These are phyloP conservation scores for Prunus dulcis DNA, from an alignment of 306 rosid species.

Conservation along the genomic window DNA sequence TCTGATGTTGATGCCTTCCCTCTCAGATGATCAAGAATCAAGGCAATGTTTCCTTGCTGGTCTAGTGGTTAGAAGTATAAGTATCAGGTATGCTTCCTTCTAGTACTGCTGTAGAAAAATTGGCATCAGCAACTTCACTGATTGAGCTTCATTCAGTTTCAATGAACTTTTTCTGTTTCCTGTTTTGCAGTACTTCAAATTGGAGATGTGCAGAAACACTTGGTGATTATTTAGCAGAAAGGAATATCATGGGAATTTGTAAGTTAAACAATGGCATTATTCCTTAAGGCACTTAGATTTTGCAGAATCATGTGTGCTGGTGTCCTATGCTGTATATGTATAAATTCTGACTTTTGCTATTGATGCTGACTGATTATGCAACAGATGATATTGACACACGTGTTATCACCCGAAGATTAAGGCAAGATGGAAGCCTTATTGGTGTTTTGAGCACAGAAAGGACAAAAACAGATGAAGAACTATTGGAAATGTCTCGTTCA, in stretches of 20 bases:
- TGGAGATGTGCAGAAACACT: conserved; percentile 75
- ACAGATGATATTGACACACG: conserved; percentile 96
- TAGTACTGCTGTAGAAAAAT: not conserved
- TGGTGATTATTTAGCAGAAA: conserved; percentile 68
- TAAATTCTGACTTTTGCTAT: conserved; percentile 10
- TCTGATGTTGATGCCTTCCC: not conserved
- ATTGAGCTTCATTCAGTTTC: conserved; percentile 9
- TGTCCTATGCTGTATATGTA: not conserved
- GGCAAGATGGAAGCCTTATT: conserved; percentile 93
- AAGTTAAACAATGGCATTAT: conserved; percentile 32
- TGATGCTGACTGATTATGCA: conserved; percentile 27
- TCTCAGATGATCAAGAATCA: conserved; percentile 87
- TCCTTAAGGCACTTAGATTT: not conserved
- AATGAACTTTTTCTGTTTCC: conserved; percentile 6
- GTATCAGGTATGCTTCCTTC: conserved; percentile 53
- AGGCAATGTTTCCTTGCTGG: conserved; percentile 78
- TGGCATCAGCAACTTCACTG: not conserved
- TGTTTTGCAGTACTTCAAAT: conserved; percentile 73
- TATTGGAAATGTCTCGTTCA: conserved; percentile 69
- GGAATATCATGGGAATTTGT: conserved; percentile 98
- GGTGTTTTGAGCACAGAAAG: conserved; percentile 89
- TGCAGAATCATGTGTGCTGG: not conserved
- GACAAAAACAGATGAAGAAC: conserved; percentile 76
- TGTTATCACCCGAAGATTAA: conserved; percentile 85
- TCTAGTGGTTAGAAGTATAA: conserved; percentile 77